Evolutionary conservation across 768 basidiomycete species (phyloP).

Genomic region (Hypholoma fasciculare): DNA sequence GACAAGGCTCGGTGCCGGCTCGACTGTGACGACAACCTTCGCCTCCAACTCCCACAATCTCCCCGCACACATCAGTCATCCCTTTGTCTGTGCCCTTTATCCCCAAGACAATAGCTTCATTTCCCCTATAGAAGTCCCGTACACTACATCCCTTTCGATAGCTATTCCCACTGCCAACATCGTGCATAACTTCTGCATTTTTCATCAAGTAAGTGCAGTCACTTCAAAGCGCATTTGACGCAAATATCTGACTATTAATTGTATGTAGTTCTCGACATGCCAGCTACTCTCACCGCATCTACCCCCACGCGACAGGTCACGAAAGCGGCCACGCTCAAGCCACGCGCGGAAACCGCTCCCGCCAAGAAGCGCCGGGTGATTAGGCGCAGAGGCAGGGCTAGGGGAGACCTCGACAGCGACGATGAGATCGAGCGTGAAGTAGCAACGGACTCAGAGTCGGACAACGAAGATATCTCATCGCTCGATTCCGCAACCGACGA

Average conservation of each 20-base stretch:
- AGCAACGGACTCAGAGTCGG: conserved; percentile 71
- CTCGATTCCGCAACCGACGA: conserved; percentile 58
- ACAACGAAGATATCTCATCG: conserved; percentile 56
- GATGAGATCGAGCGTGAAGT: conserved; percentile 77
- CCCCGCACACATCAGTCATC: conserved; percentile 8
- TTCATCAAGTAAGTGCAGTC: conserved; percentile 35
- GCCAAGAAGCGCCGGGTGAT: conserved; percentile 46
- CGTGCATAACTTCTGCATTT: conserved; percentile 23
- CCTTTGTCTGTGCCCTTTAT: conserved; percentile 11
- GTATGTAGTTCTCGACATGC: conserved; percentile 39
- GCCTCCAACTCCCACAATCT: conserved; percentile 16
- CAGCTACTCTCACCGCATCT: conserved; percentile 38
- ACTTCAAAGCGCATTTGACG: not conserved
- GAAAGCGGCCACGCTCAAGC: conserved; percentile 30
- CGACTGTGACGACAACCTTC: conserved; percentile 25
- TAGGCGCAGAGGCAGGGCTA: conserved; percentile 65
- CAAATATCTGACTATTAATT: not conserved
- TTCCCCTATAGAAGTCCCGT: not conserved
- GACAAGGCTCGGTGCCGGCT: conserved; percentile 32
- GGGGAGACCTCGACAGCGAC: conserved; percentile 64
- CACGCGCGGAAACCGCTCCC: conserved; percentile 29
- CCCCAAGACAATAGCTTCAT: conserved; percentile 1
- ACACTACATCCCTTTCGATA: not conserved
- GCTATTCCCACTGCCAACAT: conserved; percentile 21
- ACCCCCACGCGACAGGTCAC: conserved; percentile 30